Evolutionary conservation across 2,329 filamentous ascomycete genomes (phyloP).

Genomic region (Westerdykella aurantiaca): DNA sequence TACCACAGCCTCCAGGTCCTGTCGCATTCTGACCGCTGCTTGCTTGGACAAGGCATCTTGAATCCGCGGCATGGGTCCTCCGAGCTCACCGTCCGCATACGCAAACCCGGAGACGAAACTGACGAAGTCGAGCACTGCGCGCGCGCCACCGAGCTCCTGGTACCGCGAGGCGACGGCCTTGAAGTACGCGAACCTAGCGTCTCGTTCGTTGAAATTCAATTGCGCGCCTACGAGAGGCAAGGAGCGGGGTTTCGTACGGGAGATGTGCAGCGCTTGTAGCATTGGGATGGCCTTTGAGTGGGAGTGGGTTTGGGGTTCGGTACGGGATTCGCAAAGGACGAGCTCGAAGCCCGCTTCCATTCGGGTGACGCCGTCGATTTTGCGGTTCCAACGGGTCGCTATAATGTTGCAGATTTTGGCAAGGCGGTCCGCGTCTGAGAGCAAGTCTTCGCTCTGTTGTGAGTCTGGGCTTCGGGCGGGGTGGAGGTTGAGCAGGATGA

Average conservation of each 20-base stretch:
- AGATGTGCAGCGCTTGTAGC: too few species aligned
- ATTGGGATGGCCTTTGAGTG: too few species aligned
- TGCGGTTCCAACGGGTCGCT: too few species aligned
- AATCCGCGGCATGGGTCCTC: constrained; percentile 37
- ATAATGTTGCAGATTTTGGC: constrained; percentile 58
- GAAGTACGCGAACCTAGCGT: constrained; percentile 24
- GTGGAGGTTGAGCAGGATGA: constrained; percentile 48
- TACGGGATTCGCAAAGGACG: constrained; percentile 25
- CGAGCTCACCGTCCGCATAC: constrained; percentile 31
- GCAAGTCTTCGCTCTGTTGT: too few species aligned
- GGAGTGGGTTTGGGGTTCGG: too few species aligned
- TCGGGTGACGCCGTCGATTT: too few species aligned
- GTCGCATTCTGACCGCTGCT: constrained; percentile 29
- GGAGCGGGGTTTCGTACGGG: too few species aligned
- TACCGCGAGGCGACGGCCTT: constrained; percentile 40
- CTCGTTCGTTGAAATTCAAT: too few species aligned
- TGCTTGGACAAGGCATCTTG: too few species aligned
- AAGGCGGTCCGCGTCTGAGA: too few species aligned
- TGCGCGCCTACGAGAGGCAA: too few species aligned
- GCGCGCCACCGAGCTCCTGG: constrained; percentile 40
- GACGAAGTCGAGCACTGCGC: constrained; percentile 46
- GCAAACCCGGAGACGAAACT: constrained; percentile 46
- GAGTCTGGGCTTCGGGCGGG: constrained; percentile 50
- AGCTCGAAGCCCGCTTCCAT: too few species aligned
- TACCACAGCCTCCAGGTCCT: constrained; percentile 5